Evolutionary conservation across 176 grass and related monocot genomes (phyloP).

Genomic region (Eleusine indica): DNA sequence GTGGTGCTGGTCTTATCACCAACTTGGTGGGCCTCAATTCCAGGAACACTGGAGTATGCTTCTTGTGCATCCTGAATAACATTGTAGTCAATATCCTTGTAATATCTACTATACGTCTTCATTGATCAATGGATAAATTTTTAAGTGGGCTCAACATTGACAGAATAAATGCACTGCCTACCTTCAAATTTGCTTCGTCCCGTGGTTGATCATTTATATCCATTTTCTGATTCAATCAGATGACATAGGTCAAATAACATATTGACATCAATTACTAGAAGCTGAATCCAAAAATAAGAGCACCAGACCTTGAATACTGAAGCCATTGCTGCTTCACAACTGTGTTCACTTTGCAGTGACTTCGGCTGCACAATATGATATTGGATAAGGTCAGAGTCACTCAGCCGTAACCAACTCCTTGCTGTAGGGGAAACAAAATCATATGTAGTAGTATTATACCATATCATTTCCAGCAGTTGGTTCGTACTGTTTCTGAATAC

Average conservation of each 20-base stretch:
- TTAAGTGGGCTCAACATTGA: constrained; percentile 1
- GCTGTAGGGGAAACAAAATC: constrained; percentile 12
- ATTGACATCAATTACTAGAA: constrained; percentile 19
- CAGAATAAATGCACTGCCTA: constrained; percentile 23
- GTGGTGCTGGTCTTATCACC: background rate
- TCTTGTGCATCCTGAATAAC: constrained; percentile 37
- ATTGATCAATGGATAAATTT: constrained; percentile 3
- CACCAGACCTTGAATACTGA: constrained; percentile 35
- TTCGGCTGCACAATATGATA: constrained; percentile 18
- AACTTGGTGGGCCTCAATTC: constrained; percentile 29
- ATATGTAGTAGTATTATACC: constrained; percentile 16
- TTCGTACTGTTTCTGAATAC: constrained; percentile 16
- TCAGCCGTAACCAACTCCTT: background rate
- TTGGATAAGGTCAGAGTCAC: constrained; percentile 6
- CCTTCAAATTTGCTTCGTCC: constrained; percentile 36
- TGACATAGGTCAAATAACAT: constrained; percentile 6
- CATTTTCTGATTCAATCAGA: constrained; percentile 35
- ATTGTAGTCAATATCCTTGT: constrained; percentile 17
- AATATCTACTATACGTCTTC: constrained; percentile 2
- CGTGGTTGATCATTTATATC: constrained; percentile 13
- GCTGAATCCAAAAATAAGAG: constrained; percentile 6
- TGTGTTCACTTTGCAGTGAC: constrained; percentile 29
- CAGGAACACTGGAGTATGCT: constrained; percentile 21
- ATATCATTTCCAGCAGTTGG: constrained; percentile 24
- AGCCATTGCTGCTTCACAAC: constrained; percentile 16